Conservation (phyloP, 768 basidiomycete genomes). For the Podaxis rugospora region DNA sequence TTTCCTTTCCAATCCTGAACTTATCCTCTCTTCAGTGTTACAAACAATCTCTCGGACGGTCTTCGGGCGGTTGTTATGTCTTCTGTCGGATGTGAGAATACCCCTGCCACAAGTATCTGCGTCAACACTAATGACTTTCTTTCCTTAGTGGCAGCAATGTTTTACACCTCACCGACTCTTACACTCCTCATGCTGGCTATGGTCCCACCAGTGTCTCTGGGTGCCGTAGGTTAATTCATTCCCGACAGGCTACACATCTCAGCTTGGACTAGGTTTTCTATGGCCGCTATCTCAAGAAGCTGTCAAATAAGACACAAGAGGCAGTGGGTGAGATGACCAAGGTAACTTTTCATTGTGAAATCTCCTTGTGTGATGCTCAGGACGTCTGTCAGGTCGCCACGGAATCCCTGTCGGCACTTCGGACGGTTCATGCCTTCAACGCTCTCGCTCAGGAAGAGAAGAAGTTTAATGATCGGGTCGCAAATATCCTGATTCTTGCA, state of each 20-base stretch:
- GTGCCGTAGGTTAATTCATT: slow-evolving; percentile 50
- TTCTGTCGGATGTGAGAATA: slow-evolving; percentile 78
- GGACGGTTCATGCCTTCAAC: slow-evolving; percentile 91
- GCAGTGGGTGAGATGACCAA: slow-evolving; percentile 95
- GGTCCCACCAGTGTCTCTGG: slow-evolving; percentile 84
- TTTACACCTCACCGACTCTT: slow-evolving; percentile 84
- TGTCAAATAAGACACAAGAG: slow-evolving; percentile 90
- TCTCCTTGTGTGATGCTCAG: not conserved
- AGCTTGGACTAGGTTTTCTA: slow-evolving; percentile 73
- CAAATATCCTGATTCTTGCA: slow-evolving; percentile 66
- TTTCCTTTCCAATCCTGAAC: not conserved
- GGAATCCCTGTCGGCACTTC: slow-evolving; percentile 82
- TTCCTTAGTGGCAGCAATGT: slow-evolving; percentile 83
- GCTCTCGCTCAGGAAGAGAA: slow-evolving; percentile 71
- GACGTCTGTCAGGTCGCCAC: slow-evolving; percentile 60
- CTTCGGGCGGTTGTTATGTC: slow-evolving; percentile 87
- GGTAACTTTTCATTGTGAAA: slow-evolving; percentile 17
- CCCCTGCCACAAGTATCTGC: not conserved
- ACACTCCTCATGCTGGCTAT: slow-evolving; percentile 91
- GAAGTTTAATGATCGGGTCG: slow-evolving; percentile 68
- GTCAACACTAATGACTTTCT: not conserved
- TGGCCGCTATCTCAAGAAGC: slow-evolving; percentile 88
- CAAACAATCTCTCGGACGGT: slow-evolving; percentile 78
- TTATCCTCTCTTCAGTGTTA: slow-evolving; percentile 42
- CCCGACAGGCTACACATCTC: slow-evolving; percentile 3